phyloP scores from a whole-genome alignment of 768 basidiomycete genomes.

The Suillus decipiens region DNA sequence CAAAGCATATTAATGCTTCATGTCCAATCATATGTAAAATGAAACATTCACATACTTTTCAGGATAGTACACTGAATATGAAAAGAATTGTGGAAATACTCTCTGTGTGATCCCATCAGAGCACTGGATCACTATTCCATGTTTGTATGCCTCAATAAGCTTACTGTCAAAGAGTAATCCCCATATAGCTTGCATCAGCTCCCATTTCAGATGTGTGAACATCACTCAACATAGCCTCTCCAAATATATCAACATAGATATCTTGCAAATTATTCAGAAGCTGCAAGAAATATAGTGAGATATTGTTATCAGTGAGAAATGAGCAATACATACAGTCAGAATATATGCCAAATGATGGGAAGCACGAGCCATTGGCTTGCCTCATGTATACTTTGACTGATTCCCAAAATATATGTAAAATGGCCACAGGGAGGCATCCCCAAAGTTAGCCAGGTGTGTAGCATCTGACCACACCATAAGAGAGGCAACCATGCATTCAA shows the following conservation, averaged over 20 bases:
- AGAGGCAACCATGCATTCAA: slow-evolving; percentile 16
- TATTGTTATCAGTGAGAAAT: slow-evolving; percentile 13
- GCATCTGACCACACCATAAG: slow-evolving; percentile 11
- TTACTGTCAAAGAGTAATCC: slow-evolving; percentile 20
- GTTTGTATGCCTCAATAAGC: slow-evolving; percentile 20
- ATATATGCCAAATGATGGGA: slow-evolving; percentile 38
- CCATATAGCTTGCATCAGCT: slow-evolving; percentile 22
- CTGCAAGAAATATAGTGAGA: slow-evolving; percentile 16
- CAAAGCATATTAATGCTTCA: too few relatives aligned
- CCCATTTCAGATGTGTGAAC: slow-evolving; percentile 10
- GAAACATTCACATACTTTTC: slow-evolving; percentile 16
- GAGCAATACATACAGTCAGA: slow-evolving; percentile 28
- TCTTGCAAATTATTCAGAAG: slow-evolving; percentile 3
- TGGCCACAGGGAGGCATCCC: neutral
- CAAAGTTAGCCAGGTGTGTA: neutral
- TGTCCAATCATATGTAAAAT: too few relatives aligned
- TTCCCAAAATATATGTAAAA: slow-evolving; percentile 31
- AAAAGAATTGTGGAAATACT: slow-evolving; percentile 4
- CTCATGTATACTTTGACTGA: neutral
- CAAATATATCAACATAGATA: neutral
- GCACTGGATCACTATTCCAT: slow-evolving; percentile 23
- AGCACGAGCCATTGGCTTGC: slow-evolving; percentile 14
- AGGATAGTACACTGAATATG: slow-evolving; percentile 26
- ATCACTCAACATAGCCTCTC: neutral
- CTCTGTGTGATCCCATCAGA: neutral